Conservation (phyloP, 192 early-diverging fungal genomes). For the Dimargaris xerosporica region DNA sequence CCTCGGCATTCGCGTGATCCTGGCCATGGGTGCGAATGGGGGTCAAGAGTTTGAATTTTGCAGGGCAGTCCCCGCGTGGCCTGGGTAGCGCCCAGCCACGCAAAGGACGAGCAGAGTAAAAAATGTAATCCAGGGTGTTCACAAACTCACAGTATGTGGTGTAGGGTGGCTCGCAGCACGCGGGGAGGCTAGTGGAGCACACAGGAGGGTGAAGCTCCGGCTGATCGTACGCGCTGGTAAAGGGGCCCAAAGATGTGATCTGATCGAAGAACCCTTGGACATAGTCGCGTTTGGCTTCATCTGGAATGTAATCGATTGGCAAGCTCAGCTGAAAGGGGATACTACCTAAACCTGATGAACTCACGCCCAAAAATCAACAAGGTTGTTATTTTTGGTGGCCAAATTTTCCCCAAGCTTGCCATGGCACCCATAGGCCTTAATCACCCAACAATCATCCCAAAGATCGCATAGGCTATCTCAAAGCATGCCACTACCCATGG, state of each 20-base stretch:
- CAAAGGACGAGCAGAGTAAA: not conserved
- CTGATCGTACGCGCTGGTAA: not conserved
- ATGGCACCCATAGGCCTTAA: not conserved
- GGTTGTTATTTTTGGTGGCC: not conserved
- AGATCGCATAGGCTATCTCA: not conserved
- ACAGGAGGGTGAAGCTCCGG: not conserved
- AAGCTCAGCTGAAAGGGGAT: not conserved
- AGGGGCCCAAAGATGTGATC: not conserved
- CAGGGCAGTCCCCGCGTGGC: not conserved
- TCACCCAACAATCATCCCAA: not conserved
- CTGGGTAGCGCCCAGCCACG: not conserved
- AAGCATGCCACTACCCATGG: not conserved
- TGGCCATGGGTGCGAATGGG: not conserved
- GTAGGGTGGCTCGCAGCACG: not conserved
- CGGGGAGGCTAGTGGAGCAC: not conserved
- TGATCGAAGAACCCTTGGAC: not conserved
- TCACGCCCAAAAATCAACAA: not conserved
- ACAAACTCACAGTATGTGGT: conserved; percentile 12
- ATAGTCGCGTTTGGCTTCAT: not conserved
- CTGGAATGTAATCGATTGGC: not conserved
- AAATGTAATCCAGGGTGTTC: conserved; percentile 5
- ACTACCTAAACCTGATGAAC: not conserved
- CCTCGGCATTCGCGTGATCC: not conserved
- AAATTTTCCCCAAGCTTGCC: not conserved
- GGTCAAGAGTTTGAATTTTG: not conserved